Evolutionary conservation across 2,329 filamentous ascomycete species (phyloP).

Genomic region (Penicillium sp.): DNA sequence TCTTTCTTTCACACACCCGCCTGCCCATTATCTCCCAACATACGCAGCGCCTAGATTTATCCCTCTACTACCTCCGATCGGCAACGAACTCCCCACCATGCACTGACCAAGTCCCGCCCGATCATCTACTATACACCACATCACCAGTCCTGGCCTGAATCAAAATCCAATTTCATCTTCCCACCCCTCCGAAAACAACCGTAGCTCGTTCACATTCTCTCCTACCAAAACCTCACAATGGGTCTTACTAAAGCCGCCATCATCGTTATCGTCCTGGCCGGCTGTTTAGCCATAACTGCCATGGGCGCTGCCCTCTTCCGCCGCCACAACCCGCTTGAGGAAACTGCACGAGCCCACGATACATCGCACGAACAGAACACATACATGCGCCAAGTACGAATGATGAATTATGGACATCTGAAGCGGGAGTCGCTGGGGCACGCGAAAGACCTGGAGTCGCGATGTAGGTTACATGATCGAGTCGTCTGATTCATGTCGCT

Average conservation of each 20-base stretch:
- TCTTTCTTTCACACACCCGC: neutral
- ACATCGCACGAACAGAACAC: constrained; percentile 28
- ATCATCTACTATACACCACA: neutral
- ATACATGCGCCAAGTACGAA: constrained; percentile 34
- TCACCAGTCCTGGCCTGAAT: neutral
- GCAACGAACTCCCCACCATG: neutral
- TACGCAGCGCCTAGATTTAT: neutral
- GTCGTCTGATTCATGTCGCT: neutral
- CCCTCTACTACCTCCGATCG: neutral
- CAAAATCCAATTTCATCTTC: neutral
- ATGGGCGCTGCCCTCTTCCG: constrained; percentile 32
- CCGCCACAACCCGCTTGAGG: constrained; percentile 24
- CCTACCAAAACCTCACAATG: constrained; percentile 1
- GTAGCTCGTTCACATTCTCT: neutral
- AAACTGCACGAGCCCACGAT: constrained; percentile 13
- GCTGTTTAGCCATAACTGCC: constrained; percentile 29
- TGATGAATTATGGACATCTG: constrained; percentile 26
- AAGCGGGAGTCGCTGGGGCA: constrained; percentile 20
- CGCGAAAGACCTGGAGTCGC: constrained; percentile 22
- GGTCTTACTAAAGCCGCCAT: constrained; percentile 11
- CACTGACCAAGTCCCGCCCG: neutral
- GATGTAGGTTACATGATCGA: constrained; percentile 17
- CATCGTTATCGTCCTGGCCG: constrained; percentile 30
- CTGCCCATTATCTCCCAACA: neutral
- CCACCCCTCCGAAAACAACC: neutral